Evolutionary conservation across 2,329 filamentous ascomycete species (phyloP).

Genomic region (Aspergillus costaricaensis): DNA sequence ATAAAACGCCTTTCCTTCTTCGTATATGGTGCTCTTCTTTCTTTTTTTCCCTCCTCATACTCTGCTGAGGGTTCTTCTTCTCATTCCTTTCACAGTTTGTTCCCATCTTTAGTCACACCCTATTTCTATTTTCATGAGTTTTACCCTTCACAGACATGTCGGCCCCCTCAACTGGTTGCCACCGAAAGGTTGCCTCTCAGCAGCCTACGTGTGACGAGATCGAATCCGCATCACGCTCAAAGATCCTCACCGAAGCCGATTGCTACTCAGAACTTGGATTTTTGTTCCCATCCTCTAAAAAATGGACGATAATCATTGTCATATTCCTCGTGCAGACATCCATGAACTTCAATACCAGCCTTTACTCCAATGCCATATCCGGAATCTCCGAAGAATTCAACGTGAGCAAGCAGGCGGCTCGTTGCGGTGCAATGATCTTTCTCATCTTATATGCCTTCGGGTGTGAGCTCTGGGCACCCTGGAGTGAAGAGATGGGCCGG

Average conservation of each 20-base stretch:
- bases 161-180: neutral
- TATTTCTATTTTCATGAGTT: too few species aligned
- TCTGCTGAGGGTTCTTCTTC: neutral
- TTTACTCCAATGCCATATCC: conserved; percentile 69
- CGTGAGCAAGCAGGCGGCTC: conserved; percentile 68
- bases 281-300: conserved; percentile 61
- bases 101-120: neutral
- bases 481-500: conserved; percentile 80
- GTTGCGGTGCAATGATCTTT: conserved; percentile 76
- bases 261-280: conserved; percentile 70
- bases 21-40: neutral
- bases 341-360: conserved; percentile 77
- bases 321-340: conserved; percentile 74
- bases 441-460: conserved; percentile 80
- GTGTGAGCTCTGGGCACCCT: conserved; percentile 85
- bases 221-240: neutral
- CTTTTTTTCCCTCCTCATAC: neutral
- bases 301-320: conserved; percentile 72
- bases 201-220: neutral
- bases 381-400: conserved; percentile 68
- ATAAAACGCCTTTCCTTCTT: neutral
- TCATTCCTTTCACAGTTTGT: neutral
- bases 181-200: neutral
- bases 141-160: neutral
- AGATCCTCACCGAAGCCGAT: conserved; percentile 54